Base-by-base conservation (phyloP, 1,284 basidiomycete genomes). In the Cerrena zonata region DNA sequence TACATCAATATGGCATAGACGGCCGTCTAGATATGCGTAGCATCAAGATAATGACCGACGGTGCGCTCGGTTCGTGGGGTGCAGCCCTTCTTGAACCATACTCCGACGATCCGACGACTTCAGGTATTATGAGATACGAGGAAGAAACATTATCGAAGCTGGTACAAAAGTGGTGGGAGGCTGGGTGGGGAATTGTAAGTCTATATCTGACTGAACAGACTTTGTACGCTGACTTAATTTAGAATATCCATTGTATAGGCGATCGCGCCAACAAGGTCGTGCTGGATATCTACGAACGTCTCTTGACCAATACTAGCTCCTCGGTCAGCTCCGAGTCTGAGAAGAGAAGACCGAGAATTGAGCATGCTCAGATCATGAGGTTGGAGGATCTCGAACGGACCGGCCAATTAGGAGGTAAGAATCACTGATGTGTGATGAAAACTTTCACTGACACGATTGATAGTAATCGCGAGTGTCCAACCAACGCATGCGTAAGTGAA, bases 221-320 rank as follows among this genome's bases (percentile, higher is more conserved):
- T 5, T 42, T 19, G 5, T 42, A 23, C 13, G 15, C 21, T 23
- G 41, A 15, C 30, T 34, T 5, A 45, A 19, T 19, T 5, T 45
- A 91, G 87, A 91, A 91, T 55, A 80, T 91, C 11, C 93, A 97
- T 61, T 91, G 89, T 48, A 96, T 96, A 23, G 94, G 94, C 1
- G 94, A 97, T 61, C 79, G 82, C 42, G 92, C 91, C 26, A 95
- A 94, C 64, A 77, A 85, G 38, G 74, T 88, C 19, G 81, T 90
- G 0, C 76, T 96, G 19, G 80, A 94, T 59, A 82, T 89, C 13
- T 91, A 89, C 59, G 88, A 92, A 64, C 69, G 68, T 1, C 64
- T 79, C 0, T 58, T 80, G 2, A 55, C 55, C 27, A 62, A 59
- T 2, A 65, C 61, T 4, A 46, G 44, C 5, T 42, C 22, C 5